phyloP scores from a whole-genome alignment of 495 filamentous ascomycete genomes.

The Penicillium salamii region DNA sequence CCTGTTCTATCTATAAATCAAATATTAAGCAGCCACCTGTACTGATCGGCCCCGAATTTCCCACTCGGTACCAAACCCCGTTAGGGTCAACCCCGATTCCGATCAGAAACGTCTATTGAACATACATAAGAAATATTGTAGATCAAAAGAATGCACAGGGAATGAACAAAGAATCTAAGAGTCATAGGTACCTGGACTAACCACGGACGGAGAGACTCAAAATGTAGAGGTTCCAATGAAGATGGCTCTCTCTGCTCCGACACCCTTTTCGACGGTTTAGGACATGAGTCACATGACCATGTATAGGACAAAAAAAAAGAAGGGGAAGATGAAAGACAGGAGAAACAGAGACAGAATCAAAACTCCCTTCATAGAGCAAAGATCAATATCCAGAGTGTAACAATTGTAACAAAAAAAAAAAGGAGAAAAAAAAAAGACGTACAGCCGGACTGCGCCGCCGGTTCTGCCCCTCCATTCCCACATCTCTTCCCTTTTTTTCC shows the following conservation, averaged over 20 bases:
- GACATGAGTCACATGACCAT: conserved; percentile 8
- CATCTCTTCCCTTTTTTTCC: conserved; percentile 23
- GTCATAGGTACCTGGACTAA: too few species aligned
- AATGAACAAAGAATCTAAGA: too few species aligned
- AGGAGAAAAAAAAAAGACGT: conserved; percentile 3
- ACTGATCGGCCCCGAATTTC: neutral
- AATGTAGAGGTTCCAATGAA: too few species aligned
- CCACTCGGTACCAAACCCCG: conserved; percentile 5
- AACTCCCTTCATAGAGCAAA: too few species aligned
- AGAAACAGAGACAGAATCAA: neutral
- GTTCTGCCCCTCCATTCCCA: conserved; percentile 30
- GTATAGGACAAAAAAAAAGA: neutral
- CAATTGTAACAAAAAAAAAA: neutral
- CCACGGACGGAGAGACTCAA: too few species aligned
- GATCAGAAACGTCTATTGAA: neutral
- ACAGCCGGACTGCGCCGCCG: conserved; percentile 25
- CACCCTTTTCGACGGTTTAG: conserved; percentile 5
- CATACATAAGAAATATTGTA: too few species aligned
- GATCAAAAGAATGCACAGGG: too few species aligned
- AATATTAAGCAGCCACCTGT: neutral
- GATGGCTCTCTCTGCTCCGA: too few species aligned
- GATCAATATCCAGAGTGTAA: neutral
- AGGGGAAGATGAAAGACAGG: neutral
- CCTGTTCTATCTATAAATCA: too few species aligned
- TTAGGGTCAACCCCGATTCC: neutral